Percentiles rank a stretch among this genome's conserved stretches.
Evolutionary conservation across 2,329 filamentous ascomycete species (phyloP).

Genomic region (Venturia aucupariae): DNA sequence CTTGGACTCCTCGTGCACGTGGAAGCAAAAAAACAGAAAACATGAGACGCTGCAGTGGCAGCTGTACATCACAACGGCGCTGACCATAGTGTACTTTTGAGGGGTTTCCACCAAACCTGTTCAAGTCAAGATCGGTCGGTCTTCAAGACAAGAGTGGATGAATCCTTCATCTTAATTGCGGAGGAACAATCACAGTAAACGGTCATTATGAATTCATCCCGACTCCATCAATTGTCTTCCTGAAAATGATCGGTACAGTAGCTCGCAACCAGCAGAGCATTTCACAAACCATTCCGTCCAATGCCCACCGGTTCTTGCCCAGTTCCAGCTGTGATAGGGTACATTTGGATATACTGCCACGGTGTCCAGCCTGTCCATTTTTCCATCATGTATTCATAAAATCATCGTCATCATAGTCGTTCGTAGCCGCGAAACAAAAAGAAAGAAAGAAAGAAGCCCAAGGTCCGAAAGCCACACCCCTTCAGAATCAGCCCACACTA

Average conservation of each 20-base stretch:
- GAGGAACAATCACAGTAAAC: too few species aligned
- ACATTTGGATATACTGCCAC: neutral
- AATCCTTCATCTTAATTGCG: too few species aligned
- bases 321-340: neutral
- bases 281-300: neutral
- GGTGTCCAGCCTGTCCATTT: neutral
- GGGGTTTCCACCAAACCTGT: too few species aligned
- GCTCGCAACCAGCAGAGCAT: neutral
- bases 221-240: neutral
- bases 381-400: neutral
- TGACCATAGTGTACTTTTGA: neutral
- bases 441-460: neutral
- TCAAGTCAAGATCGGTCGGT: too few species aligned
- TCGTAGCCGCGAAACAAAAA: neutral
- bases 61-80: too few species aligned
- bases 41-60: too few species aligned
- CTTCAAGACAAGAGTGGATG: too few species aligned
- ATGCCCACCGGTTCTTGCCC: neutral
- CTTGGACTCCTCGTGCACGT: too few species aligned
- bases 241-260: neutral
- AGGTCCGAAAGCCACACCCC: neutral
- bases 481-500: too few species aligned
- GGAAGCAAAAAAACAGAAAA: too few species aligned
- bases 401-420: neutral
- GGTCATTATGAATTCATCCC: neutral